phyloP scores from a whole-genome alignment of 2,329 filamentous ascomycete genomes.

The Stagonosporopsis rhizophila region DNA sequence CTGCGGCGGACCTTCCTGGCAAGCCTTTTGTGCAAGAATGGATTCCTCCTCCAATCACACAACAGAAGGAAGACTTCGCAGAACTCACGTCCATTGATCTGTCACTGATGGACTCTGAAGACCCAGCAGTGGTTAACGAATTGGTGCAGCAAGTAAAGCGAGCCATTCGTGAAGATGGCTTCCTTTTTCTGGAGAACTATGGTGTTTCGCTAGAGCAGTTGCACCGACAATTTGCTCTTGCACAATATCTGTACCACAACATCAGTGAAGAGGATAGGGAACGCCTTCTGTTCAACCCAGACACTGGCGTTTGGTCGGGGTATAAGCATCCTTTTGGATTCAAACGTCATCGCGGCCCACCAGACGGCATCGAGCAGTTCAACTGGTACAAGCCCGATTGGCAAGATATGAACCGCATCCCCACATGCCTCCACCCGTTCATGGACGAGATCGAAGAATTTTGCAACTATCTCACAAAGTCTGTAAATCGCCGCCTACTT shows the following conservation, averaged over 20 bases:
- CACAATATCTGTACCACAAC: slow-evolving; percentile 59
- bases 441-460: slow-evolving; percentile 60
- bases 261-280: slow-evolving; percentile 60
- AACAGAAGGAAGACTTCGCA: slow-evolving; percentile 53
- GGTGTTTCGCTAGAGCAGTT: slow-evolving; percentile 57
- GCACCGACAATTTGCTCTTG: slow-evolving; percentile 59
- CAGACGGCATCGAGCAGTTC: slow-evolving; percentile 63
- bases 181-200: slow-evolving; percentile 59
- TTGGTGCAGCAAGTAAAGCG: slow-evolving; percentile 52
- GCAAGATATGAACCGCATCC: slow-evolving; percentile 53
- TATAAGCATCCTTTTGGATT: slow-evolving; percentile 60
- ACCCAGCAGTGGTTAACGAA: slow-evolving; percentile 49
- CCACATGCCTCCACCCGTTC: slow-evolving; percentile 57
- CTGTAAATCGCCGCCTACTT: slow-evolving; percentile 53
- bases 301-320: slow-evolving; percentile 58
- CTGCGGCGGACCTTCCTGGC: slow-evolving; percentile 28
- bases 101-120: slow-evolving; percentile 41
- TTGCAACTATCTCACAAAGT: slow-evolving; percentile 57
- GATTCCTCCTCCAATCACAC: slow-evolving; percentile 54
- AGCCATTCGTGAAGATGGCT: slow-evolving; percentile 45
- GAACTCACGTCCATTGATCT: slow-evolving; percentile 43
- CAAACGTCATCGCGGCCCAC: slow-evolving; percentile 52
- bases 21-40: slow-evolving; percentile 33
- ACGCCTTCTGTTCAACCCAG: slow-evolving; percentile 57
- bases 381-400: slow-evolving; percentile 61